phyloP scores from a whole-genome alignment of 2,329 filamentous ascomycete species.

The Colletotrichum caudatum region DNA sequence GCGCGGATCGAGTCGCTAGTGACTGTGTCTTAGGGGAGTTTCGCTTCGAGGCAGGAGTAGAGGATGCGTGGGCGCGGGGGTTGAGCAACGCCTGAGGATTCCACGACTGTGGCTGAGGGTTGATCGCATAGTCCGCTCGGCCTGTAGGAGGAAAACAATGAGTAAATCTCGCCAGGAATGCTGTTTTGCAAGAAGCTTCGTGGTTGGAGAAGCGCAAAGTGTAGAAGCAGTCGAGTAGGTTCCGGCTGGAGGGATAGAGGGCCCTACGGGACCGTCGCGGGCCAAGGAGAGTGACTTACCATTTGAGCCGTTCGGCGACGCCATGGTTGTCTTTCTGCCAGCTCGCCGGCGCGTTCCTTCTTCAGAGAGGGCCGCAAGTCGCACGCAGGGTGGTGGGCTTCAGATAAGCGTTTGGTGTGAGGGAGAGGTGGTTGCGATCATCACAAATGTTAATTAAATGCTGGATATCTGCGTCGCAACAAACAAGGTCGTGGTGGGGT shows the following conservation, averaged over 20 bases:
- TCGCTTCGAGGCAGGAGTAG: slow-evolving; percentile 23
- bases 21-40: slow-evolving; percentile 31
- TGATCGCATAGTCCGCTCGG: slow-evolving; percentile 34
- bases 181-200: background rate
- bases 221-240: slow-evolving; percentile 7
- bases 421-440: slow-evolving; percentile 32
- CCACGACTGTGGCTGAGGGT: slow-evolving; percentile 38
- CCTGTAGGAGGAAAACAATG: slow-evolving; percentile 25
- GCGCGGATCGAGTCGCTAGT: slow-evolving; percentile 35
- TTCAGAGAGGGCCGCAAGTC: background rate
- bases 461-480: slow-evolving; percentile 8
- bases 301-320: slow-evolving; percentile 40
- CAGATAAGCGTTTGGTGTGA: slow-evolving; percentile 15
- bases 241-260: slow-evolving; percentile 10
- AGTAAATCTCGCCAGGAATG: slow-evolving; percentile 9
- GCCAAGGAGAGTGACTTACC: slow-evolving; percentile 20
- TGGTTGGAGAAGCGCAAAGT: background rate
- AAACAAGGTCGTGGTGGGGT: slow-evolving; percentile 3
- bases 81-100: slow-evolving; percentile 40
- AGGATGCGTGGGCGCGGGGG: slow-evolving; percentile 34
- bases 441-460: slow-evolving; percentile 27
- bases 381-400: slow-evolving; percentile 21
- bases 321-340: slow-evolving; percentile 34
- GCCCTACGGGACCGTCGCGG: background rate
- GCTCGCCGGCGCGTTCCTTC: background rate